These are phyloP conservation scores for Coemansia sp. DNA, from an alignment of 192 early-diverging fungal species.

Conservation along the genomic window DNA sequence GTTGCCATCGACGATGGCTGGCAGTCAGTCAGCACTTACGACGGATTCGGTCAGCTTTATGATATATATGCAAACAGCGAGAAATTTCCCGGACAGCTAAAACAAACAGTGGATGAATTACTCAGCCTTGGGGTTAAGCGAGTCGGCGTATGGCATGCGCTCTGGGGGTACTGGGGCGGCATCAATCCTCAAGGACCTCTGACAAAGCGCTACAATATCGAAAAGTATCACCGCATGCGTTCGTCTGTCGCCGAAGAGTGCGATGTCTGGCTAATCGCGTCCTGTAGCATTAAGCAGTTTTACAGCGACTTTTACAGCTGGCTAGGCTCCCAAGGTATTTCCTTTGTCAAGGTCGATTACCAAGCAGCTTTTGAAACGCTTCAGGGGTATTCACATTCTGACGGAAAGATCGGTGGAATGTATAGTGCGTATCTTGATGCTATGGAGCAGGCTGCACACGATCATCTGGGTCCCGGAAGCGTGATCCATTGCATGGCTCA, in stretches of 20 bases:
- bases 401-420: constrained; percentile 11
- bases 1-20: constrained; percentile 61
- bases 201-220: constrained; percentile 21
- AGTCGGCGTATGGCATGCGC: constrained; percentile 60
- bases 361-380: constrained; percentile 57
- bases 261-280: constrained; percentile 26
- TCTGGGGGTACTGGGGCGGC: constrained; percentile 64
- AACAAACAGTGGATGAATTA: constrained; percentile 20
- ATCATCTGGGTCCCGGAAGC: constrained; percentile 41
- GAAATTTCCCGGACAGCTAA: constrained; percentile 55
- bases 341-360: constrained; percentile 61
- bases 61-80: constrained; percentile 35
- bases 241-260: constrained; percentile 15
- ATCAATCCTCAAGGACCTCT: constrained; percentile 38
- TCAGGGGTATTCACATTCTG: constrained; percentile 4
- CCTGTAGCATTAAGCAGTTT: constrained; percentile 29
- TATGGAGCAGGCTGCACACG: constrained; percentile 30
- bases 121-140: constrained; percentile 25
- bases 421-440: constrained; percentile 51
- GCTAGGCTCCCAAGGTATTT: constrained; percentile 46
- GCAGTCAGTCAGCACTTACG: constrained; percentile 30
- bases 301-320: constrained; percentile 58
- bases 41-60: constrained; percentile 21
- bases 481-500: constrained; percentile 61
- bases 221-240: constrained; percentile 19